Evolutionary conservation across 2,329 filamentous ascomycete genomes (phyloP), one percentile per base, ranked within the genome.

Genomic region (Aspergillus sp.): DNA sequence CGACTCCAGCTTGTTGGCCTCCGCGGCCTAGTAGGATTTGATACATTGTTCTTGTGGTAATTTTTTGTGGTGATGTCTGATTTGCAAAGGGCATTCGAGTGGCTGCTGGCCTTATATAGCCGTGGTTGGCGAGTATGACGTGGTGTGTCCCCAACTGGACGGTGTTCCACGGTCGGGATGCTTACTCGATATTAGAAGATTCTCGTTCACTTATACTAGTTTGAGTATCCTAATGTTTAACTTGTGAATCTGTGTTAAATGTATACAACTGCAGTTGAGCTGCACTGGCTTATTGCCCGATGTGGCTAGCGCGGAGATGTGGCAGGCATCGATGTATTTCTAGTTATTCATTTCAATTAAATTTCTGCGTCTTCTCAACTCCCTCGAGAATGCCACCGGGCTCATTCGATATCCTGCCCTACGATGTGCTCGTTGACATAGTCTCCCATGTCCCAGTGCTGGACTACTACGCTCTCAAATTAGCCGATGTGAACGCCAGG

Each of bases 1-100:
- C 22, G 20, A 34, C 42, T 7, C 24, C 34, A 3, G 47, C 55
- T 13, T 53, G 50, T n/a, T 50, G 50, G 38, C 55, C 45, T 4
- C 50, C 36, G 39, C 55, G 55, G 36, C 55, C 55, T 5, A 57
- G 50, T 17, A 57, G 50, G 12, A 57, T 57, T 57, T 57, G 55
- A 34, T 45, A 57, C 55, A 57, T 57, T 50, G n/a, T 56, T 39
- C 18, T 44, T 44, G 42, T 42, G 6, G 9, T 9, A 42, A 13
- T 42, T 42, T 9, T 20, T 34, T 48, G 9, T 34, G 17, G 30
- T 34, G 30, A 18, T 48, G 20, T 3, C 12, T 24, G 18, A 15
- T 30, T 26, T 38, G 13, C 4, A 11, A 2, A 32, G 8, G 32
- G 34, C n/a, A n/a, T 6, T 36, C 15, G 34, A 5, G 34, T 36